Percentiles rank a stretch among this genome's conserved stretches.
Evolutionary conservation across 495 filamentous ascomycete species (phyloP).

Genomic region (Apiosordaria backusii): DNA sequence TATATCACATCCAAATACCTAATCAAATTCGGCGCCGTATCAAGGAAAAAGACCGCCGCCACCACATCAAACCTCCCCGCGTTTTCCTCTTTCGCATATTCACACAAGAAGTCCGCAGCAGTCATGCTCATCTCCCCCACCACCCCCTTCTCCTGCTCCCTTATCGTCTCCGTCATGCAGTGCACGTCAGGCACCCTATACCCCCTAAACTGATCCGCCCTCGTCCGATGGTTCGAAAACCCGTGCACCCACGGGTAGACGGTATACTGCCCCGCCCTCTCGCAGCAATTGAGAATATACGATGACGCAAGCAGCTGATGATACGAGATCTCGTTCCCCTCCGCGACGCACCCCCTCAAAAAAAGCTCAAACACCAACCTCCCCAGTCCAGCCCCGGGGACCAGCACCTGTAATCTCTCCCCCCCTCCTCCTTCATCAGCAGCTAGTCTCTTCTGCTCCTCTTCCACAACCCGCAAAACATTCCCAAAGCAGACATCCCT

Average conservation of each 20-base stretch:
- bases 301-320: conserved; percentile 85
- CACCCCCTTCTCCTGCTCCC: conserved; percentile 9
- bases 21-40: conserved; percentile 91
- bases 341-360: conserved; percentile 64
- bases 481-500: conserved; percentile 71
- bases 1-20: conserved; percentile 79
- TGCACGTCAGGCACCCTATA: conserved; percentile 77
- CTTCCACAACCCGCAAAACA: conserved; percentile 59
- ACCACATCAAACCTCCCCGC: conserved; percentile 71
- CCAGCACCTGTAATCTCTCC: conserved; percentile 60
- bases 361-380: conserved; percentile 84
- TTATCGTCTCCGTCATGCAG: conserved; percentile 54
- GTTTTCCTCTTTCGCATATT: conserved; percentile 62
- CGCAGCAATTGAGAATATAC: conserved; percentile 71
- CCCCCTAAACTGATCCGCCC: conserved; percentile 65
- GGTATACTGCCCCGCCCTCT: conserved; percentile 50
- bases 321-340: conserved; percentile 96
- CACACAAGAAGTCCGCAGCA: conserved; percentile 74
- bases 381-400: conserved; percentile 87
- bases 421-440: too few relatives aligned
- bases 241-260: conserved; percentile 77
- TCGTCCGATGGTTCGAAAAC: conserved; percentile 72
- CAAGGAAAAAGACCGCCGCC: conserved; percentile 89
- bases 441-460: conserved; percentile 46
- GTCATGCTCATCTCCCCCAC: conserved; percentile 77